These are phyloP conservation scores for Oryza meyeriana DNA, from an alignment of 176 grass and related monocot species.

Conservation along the genomic window DNA sequence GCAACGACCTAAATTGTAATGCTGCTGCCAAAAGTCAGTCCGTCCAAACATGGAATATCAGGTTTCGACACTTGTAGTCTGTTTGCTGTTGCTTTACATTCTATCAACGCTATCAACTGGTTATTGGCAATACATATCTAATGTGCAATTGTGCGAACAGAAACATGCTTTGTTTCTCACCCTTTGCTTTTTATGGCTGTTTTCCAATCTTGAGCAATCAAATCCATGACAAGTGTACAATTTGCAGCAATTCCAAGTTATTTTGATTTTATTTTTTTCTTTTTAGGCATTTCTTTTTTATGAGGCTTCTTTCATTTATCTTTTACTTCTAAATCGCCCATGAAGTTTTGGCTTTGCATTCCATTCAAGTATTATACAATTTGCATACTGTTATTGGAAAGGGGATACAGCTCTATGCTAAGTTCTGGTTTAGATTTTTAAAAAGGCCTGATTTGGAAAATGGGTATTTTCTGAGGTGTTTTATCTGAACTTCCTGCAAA, in stretches of 20 bases:
- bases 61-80: not conserved
- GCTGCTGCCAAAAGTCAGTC: not conserved
- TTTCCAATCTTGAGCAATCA: not conserved
- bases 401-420: not conserved
- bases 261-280: not conserved
- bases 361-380: not conserved
- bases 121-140: not conserved
- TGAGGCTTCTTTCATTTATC: not conserved
- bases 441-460: not conserved
- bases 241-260: not conserved
- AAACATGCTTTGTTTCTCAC: not conserved
- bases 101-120: not conserved
- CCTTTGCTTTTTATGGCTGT: constrained; percentile 6
- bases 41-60: constrained; percentile 1
- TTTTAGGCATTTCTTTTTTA: not conserved
- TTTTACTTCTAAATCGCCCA: not conserved
- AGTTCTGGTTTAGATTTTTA: not conserved
- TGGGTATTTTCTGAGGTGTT: too few relatives aligned
- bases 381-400: not conserved
- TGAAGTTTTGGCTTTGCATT: not conserved
- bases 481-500: too few relatives aligned
- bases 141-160: not conserved
- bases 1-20: constrained; percentile 27
- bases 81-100: constrained; percentile 16
- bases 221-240: too few relatives aligned